Evolutionary conservation across 2,329 filamentous ascomycete genomes (phyloP), one percentile per base, ranked within the genome.

Genomic region (Sclerotinia minor): DNA sequence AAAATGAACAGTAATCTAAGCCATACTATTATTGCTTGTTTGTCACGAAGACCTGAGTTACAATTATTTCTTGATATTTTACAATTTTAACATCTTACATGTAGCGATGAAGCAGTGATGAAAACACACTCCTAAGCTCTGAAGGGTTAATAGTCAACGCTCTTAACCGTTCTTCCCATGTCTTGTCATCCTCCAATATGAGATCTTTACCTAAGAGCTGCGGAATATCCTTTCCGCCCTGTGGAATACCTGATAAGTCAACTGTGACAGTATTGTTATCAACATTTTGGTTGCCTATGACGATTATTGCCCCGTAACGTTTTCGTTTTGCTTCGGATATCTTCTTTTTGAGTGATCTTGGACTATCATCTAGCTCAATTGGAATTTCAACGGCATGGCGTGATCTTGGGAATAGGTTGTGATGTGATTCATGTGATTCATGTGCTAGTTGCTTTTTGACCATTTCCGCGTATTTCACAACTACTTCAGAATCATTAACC

Each of bases 281-380:
- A 2, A 91, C 78, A 72, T 94, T 87, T 67, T 83, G 83, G 41
- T 86, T 81, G 0, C 93, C 93, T 15, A 95, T 81, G 1, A 93
- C 87, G 44, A 92, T 83, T 64, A 95, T 87, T 67, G 91, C 81
- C 65, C 90, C 87, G 76, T 94, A 95, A 52, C 88, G 89, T 78
- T 88, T 89, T 59, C 79, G 76, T 71, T 85, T 89, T n/a, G 92
- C 92, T 75, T 91, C 87, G 44, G 84, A 83, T 29, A 92, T 83
- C 78, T 95, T 96, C 75, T 87, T 85, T 2, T 83, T 82, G 11
- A 96, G 77, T 0, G 85, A 82, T 64, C 87, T 84, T 19, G 83
- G 80, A 65, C 85, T 89, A 45, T 81, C 83, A 74, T 95, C 91
- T 21, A 93, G 77, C 69, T 94, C 91, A 44, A 96, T 85, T 19